Conservation (phyloP, 2,329 filamentous ascomycete genomes). For the Ceratocystis ficicola region DNA sequence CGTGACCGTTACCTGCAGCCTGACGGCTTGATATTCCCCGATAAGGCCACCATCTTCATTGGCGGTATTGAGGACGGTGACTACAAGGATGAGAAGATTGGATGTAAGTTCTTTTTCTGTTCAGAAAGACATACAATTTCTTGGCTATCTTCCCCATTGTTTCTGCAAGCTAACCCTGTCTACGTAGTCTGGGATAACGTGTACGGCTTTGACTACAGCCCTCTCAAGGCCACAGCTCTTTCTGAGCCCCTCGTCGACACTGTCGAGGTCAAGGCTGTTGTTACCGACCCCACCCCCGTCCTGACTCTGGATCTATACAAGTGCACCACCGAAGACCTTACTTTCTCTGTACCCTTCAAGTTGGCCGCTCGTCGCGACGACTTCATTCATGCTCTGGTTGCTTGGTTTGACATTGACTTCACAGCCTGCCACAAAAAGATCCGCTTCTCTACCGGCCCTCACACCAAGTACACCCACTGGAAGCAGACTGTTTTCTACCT, state of each 20-base stretch:
- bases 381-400: constrained; percentile 90
- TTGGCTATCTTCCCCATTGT: not conserved
- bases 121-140: not conserved
- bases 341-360: constrained; percentile 68
- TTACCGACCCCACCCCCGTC: constrained; percentile 77
- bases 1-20: constrained; percentile 80
- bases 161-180: constrained; percentile 10
- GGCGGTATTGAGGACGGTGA: constrained; percentile 97
- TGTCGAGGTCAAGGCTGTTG: constrained; percentile 91
- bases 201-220: constrained; percentile 93
- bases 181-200: constrained; percentile 92
- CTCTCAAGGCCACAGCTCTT: constrained; percentile 84
- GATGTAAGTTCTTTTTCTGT: constrained; percentile 56
- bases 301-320: constrained; percentile 90
- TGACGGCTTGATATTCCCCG: constrained; percentile 90
- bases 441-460: constrained; percentile 89
- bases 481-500: constrained; percentile 99
- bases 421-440: constrained; percentile 96
- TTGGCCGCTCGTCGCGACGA: constrained; percentile 73
- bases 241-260: constrained; percentile 95
- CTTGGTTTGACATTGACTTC: constrained; percentile 99
- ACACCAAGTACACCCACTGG: constrained; percentile 99
- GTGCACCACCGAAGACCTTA: constrained; percentile 68
- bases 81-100: constrained; percentile 99
- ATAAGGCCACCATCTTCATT: constrained; percentile 96